Base-by-base conservation (phyloP, 2,329 filamentous ascomycete species). In the Ophiostoma ulmi region DNA sequence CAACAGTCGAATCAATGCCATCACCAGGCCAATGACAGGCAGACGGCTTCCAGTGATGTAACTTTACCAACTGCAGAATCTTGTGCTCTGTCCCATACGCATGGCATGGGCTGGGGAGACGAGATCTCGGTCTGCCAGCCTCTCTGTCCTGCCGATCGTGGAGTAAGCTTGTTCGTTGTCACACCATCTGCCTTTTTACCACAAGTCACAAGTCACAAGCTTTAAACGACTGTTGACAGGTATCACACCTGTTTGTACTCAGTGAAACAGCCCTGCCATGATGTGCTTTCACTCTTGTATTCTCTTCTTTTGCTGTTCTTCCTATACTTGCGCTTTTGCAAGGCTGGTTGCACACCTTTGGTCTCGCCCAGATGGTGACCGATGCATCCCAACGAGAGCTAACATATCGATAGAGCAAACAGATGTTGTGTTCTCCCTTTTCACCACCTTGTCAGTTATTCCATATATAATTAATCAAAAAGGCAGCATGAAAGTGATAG, bases 191-290 rank as follows among this genome's bases (percentile, higher is more conserved):
- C 61, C 31, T 35, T 13, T 17, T 20, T 36, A 8, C 22, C 7
- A 38, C 17, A 36, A 38, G 20, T 5, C 63, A 65, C 63, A 65
- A 65, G 36, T 5, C 63, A 65, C 63, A 65, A 65, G 36, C 63
- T 26, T 22, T 22, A 39, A 5, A n/a, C 36, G 17, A 39, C 7
- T n/a, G 10, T 65, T 65, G 63, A 65, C 20, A 65, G 63, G 36
- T 65, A 22, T 65, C 8, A 10, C 63, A 65, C 63, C 63, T 65
- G 14, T 64, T 65, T 48, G 41, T 48, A 8, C n/a, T 17, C 44
- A 8, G 63, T 65, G 36, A 5, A 39, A 39, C 63, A 36, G 61
- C 35, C 31, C 14, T 17, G 2, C 13, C 26, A 63, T 39, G n/a
- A 8, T 31, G 61, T 39, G 17, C 35, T 5, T n/a, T 4, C 17